These are phyloP conservation scores for Dictyostelium capitatum DNA, from an alignment of 78 protist genomes.

Conservation along the genomic window DNA sequence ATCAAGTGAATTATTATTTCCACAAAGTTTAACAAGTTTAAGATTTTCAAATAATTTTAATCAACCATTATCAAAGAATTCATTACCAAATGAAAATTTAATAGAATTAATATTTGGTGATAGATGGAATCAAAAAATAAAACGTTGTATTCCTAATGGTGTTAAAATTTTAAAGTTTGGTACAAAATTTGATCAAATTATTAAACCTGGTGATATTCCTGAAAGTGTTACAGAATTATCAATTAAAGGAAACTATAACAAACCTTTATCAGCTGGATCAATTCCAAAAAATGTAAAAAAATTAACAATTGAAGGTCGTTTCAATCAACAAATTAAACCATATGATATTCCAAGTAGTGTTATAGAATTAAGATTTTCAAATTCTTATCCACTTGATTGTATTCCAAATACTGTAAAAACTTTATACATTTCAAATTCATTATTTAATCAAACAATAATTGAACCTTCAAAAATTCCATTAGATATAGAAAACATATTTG, in stretches of 20 bases:
- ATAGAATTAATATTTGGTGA: constrained; percentile 4
- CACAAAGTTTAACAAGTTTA: background rate
- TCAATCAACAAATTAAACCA: background rate
- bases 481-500: too few species aligned
- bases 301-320: background rate
- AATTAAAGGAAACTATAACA: background rate
- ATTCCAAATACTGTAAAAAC: background rate
- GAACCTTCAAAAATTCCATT: too few species aligned
- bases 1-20: background rate
- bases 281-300: background rate
- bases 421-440: background rate
- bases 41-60: constrained; percentile 14
- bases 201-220: constrained; percentile 19
- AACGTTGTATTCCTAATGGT: background rate
- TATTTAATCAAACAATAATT: background rate
- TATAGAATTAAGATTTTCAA: background rate
- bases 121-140: constrained; percentile 9
- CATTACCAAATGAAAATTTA: background rate
- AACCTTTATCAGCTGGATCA: background rate
- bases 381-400: background rate
- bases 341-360: background rate
- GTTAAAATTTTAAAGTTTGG: constrained; percentile 7
- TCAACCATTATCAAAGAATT: background rate
- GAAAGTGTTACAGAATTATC: background rate
- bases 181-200: background rate